Conservation (phyloP, 768 basidiomycete genomes). For the Leccinum boreale region DNA sequence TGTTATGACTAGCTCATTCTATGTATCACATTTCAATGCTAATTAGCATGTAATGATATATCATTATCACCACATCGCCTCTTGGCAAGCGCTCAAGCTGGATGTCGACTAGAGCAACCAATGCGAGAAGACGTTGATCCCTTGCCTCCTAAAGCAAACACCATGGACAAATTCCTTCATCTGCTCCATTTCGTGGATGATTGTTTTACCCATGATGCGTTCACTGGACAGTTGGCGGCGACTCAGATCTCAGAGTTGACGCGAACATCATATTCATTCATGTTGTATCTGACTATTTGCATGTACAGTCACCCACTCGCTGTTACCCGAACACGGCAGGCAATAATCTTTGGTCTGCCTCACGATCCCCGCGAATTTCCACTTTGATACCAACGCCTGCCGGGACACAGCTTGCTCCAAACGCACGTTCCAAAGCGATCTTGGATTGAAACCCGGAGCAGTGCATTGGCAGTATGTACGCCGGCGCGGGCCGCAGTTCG, state of each 20-base stretch:
- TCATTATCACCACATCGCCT: no score
- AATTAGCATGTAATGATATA: no score
- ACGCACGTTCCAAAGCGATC: constrained; percentile 59
- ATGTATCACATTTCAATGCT: no score
- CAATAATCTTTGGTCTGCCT: constrained; percentile 35
- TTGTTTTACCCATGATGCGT: constrained; percentile 30
- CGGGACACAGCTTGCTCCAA: constrained; percentile 77
- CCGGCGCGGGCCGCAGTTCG: constrained; percentile 57
- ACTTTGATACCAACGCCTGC: constrained; percentile 72
- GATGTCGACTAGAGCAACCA: no score
- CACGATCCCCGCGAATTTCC: constrained; percentile 48
- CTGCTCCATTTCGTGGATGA: constrained; percentile 49
- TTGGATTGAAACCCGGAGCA: constrained; percentile 81
- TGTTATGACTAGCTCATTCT: no score
- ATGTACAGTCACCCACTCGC: background rate
- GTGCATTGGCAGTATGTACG: constrained; percentile 79
- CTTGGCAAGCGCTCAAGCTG: no score
- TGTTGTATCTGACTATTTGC: constrained; percentile 2
- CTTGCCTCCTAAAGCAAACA: constrained; percentile 41
- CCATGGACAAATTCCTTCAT: constrained; percentile 45
- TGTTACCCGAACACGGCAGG: constrained; percentile 16
- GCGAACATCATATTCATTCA: background rate
- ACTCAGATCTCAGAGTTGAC: background rate
- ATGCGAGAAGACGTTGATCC: no score
- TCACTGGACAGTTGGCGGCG: constrained; percentile 1